Conservation (phyloP, 306 rosid genomes). For the Cucumis sativus region Cucumber_9930_V3 NC_026657.2:37779001-37779500, state of each 20-base stretch:
- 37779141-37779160: too few relatives aligned
- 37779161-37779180: too few relatives aligned
- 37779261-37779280: not conserved
- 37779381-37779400: not conserved
- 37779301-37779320: not conserved
- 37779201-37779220: not conserved
- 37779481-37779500: not conserved
- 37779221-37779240: too few relatives aligned
- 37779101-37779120: too few relatives aligned
- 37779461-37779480: not conserved
- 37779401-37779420: not conserved
- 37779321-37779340: not conserved
- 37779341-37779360: not conserved
- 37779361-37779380: not conserved
- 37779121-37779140: too few relatives aligned
- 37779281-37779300: too few relatives aligned
- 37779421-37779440: not conserved
- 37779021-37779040: too few relatives aligned
- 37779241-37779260: not conserved
- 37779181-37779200: not conserved
- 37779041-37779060: too few relatives aligned
- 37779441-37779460: not conserved
- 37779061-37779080: too few relatives aligned
- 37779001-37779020: too few relatives aligned
- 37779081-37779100: too few relatives aligned